Evolutionary conservation across 1,284 basidiomycete genomes (phyloP), one percentile per base, ranked within the genome.

Genomic region (Stygiomarasmius scandens): DNA sequence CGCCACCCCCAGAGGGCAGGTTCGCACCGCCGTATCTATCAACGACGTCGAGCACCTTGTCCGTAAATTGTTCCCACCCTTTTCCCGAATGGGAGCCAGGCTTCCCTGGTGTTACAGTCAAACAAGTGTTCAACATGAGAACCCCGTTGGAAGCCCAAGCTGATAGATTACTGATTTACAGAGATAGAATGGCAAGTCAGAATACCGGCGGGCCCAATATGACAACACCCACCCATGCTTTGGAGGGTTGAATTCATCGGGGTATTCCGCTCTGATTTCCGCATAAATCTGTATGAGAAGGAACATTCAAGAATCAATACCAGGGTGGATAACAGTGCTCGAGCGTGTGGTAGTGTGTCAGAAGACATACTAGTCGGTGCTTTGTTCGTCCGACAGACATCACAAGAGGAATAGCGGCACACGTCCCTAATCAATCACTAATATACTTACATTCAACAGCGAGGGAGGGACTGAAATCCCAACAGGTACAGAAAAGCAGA

Each of bases 1-100:
- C 69, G 25, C 86, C 87, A 54, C 69, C 75, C 41, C 64, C 67
- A 48, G 16, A 24, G 25, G 69, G 67, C 53, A 91, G 74, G 71
- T 92, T 86, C 32, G 91, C 87, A 56, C 93, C 92, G 43, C 90
- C 92, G 56, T 87, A 90, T 69, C 78, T 83, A 70, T 91, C 89
- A 54, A 90, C 85, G 59, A 83, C 77, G 59, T 87, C 82, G 58
- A 90, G 71, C 67, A 81, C 83, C 75, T 76, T 86, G 73, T 76
- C 95, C 82, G 81, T 84, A 59, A 98, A 96, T 47, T 83, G 75
- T 70, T 98, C 95, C 94, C 94, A 96, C 52, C 96, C 96, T 69
- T 83, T 86, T 62, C 84, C 83, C 36, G 89, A 84, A 72, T 98
- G 96, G 49, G 94, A 95, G 38, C 85, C 91, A 2, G 95, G 86